phyloP scores from a whole-genome alignment of 176 grass and related monocot species.

The Cymbopogon citratus region DNA sequence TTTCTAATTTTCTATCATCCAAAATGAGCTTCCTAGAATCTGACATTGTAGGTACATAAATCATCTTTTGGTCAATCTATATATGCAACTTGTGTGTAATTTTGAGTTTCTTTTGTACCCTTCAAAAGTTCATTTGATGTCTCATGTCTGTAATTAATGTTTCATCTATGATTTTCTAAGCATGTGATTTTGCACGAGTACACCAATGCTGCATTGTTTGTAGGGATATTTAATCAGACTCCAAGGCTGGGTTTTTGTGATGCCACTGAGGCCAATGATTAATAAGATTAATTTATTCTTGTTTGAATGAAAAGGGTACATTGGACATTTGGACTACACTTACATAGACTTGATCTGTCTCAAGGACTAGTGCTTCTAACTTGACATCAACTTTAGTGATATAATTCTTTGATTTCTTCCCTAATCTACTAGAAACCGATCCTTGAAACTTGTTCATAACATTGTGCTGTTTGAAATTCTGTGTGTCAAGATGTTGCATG shows the following conservation, averaged over 20 bases:
- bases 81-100: background rate
- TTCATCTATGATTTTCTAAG: background rate
- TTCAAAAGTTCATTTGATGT: background rate
- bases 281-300: too few relatives aligned
- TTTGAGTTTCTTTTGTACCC: background rate
- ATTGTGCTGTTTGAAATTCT: background rate
- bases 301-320: background rate
- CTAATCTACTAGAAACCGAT: background rate
- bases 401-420: background rate
- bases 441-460: background rate
- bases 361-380: background rate
- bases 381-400: background rate
- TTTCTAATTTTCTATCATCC: background rate
- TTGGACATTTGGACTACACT: background rate
- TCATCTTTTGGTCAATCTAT: background rate
- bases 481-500: background rate
- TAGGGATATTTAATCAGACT: too few relatives aligned
- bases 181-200: background rate
- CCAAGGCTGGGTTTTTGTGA: too few relatives aligned
- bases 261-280: too few relatives aligned
- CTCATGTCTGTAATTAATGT: background rate
- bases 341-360: background rate
- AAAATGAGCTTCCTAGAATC: background rate
- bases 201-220: background rate
- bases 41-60: background rate